These are phyloP conservation scores for Lentinus brumalis DNA, from an alignment of 768 basidiomycete species.

Conservation along the genomic window DNA sequence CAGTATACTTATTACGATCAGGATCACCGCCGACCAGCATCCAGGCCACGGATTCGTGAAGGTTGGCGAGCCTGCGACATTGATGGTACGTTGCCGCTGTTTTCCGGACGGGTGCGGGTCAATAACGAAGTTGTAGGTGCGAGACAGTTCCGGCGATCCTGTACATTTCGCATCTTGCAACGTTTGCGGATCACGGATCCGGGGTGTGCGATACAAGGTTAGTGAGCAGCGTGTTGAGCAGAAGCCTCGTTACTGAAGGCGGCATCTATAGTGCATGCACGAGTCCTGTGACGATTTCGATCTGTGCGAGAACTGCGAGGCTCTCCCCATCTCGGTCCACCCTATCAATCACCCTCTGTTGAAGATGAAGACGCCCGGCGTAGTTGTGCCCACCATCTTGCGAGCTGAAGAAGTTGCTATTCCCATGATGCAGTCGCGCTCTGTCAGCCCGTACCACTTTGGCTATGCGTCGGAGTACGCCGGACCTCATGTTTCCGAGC, in stretches of 20 bases:
- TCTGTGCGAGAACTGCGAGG: conserved; percentile 78
- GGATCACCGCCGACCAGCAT: conserved; percentile 73
- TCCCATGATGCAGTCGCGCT: neutral
- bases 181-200: conserved; percentile 56
- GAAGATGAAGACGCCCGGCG: conserved; percentile 64
- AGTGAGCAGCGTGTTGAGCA: conserved; percentile 1
- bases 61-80: conserved; percentile 52
- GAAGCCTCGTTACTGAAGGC: neutral
- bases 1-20: conserved; percentile 25
- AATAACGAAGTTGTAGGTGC: conserved; percentile 28
- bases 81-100: conserved; percentile 50
- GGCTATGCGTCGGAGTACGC: neutral
- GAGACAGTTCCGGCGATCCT: conserved; percentile 25
- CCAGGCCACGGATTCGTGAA: conserved; percentile 75
- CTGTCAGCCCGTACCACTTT: neutral
- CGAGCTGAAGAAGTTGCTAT: neutral
- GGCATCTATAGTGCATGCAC: conserved; percentile 69
- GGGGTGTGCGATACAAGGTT: conserved; percentile 75
- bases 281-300: conserved; percentile 79
- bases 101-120: neutral
- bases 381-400: conserved; percentile 41
- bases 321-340: conserved; percentile 76
- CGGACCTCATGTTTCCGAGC: neutral
- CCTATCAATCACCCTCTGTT: conserved; percentile 70
- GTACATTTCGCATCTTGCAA: conserved; percentile 66